phyloP scores from a whole-genome alignment of 2,329 filamentous ascomycete species.

The Lachnellula occidentalis region DNA sequence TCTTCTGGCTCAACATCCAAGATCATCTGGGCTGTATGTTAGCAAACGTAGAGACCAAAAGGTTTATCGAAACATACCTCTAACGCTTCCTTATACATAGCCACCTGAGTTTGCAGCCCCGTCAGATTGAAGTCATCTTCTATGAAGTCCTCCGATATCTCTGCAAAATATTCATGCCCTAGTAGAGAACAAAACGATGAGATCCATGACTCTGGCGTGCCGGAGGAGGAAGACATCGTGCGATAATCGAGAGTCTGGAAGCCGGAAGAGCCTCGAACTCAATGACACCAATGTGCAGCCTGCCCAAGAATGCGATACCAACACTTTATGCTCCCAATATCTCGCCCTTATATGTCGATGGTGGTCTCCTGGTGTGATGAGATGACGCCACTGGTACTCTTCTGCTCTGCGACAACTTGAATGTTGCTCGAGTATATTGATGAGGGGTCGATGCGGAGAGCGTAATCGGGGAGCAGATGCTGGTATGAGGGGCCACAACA shows the following conservation, averaged over 20 bases:
- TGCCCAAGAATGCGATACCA: neutral
- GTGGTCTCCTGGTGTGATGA: neutral
- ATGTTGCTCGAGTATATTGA: neutral
- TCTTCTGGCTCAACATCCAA: slow-evolving; percentile 96
- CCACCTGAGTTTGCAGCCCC: slow-evolving; percentile 87
- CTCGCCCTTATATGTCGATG: neutral
- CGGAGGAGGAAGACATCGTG: slow-evolving; percentile 32
- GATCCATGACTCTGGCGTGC: slow-evolving; percentile 80
- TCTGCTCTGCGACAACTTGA: neutral
- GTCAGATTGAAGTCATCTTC: slow-evolving; percentile 99
- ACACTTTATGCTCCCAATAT: neutral
- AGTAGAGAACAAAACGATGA: slow-evolving; percentile 92
- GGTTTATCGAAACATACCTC: slow-evolving; percentile 49
- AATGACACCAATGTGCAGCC: neutral
- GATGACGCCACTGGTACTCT: neutral
- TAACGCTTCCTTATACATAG: slow-evolving; percentile 97
- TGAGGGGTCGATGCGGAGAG: neutral
- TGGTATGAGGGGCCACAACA: neutral
- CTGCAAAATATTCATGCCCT: slow-evolving; percentile 97
- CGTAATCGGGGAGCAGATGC: neutral
- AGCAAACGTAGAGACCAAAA: slow-evolving; percentile 6
- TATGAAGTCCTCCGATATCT: slow-evolving; percentile 98
- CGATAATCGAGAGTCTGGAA: neutral
- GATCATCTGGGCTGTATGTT: slow-evolving; percentile 65
- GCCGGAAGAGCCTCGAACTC: neutral